phyloP scores from a whole-genome alignment of 2,329 filamentous ascomycete species.

The Neofusicoccum sp. region DNA sequence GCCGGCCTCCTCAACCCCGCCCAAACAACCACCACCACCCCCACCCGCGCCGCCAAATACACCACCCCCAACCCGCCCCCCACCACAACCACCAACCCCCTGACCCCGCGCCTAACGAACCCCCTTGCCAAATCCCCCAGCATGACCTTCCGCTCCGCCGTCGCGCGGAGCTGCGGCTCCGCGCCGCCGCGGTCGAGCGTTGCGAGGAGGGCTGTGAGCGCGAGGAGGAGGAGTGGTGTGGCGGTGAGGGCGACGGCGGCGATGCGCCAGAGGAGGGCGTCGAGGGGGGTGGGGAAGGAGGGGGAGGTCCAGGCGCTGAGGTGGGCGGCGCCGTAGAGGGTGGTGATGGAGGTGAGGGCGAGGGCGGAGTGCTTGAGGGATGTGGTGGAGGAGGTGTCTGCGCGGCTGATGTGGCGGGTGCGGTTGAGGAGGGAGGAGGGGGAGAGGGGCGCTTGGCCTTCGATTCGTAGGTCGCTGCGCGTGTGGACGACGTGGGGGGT shows the following conservation, averaged over 20 bases:
- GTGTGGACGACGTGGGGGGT: background rate
- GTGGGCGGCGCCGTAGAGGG: slow-evolving; percentile 29
- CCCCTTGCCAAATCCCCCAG: background rate
- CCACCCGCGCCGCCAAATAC: background rate
- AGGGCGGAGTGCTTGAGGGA: background rate
- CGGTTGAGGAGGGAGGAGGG: background rate
- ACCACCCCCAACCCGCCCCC: background rate
- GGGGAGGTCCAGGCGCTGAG: slow-evolving; percentile 26
- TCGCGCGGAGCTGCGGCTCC: too few relatives aligned
- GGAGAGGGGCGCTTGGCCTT: background rate
- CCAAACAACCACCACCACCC: slow-evolving; percentile 14
- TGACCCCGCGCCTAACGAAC: background rate
- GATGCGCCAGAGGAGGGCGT: slow-evolving; percentile 26
- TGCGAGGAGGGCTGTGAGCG: too few relatives aligned
- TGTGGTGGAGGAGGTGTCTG: too few relatives aligned
- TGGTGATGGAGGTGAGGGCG: background rate
- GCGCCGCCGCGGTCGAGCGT: too few relatives aligned
- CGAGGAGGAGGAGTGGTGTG: too few relatives aligned
- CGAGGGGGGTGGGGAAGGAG: slow-evolving; percentile 26
- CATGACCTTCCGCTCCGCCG: too few relatives aligned
- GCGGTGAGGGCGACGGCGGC: too few relatives aligned
- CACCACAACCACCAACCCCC: background rate
- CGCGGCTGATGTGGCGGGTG: too few relatives aligned
- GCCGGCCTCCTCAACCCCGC: slow-evolving; percentile 13
- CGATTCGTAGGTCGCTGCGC: background rate